Evolutionary conservation across 345 rosid genomes (phyloP), one percentile per base, ranked within the genome.

Genomic region (Citrus mangshanensis): DNA sequence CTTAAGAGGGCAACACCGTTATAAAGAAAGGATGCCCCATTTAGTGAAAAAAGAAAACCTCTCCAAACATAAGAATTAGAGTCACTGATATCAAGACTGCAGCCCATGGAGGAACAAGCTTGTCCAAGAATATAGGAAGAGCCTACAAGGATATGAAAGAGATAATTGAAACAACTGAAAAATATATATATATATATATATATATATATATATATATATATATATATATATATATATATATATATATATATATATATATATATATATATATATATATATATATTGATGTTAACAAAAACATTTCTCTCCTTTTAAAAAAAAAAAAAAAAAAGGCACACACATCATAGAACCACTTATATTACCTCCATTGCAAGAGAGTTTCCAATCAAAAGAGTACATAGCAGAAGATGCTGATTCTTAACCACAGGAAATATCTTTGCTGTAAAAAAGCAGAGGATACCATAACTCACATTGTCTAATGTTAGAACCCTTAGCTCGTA

Each of bases 351-450:
- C 73, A 42, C 51, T 13, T 49, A 24, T 22, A 21, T 79, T 83
- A 95, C 98, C 97, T 95, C 98, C 98, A 92, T 95, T 1, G 98
- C 97, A 86, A 95, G 74, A 71, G 97, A 88, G 89, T 95, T 95
- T 32, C 98, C 98, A 1, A 93, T 87, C 88, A 95, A 88, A 78
- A 95, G 95, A 9, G 98, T 95, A 76, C 98, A 95, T 9, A 95
- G 87, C 77, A 95, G 86, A 75, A 95, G 94, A 85, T 95, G 98
- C 77, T 93, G 98, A 87, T 93, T 95, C 85, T 93, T 93, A 59
- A 95, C 98, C 49, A 95, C 98, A 14, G 97, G 98, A 70, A 89
- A 91, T 82, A 95, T 93, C 77, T 95, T 95, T 21, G 91, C 98
- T 95, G 91, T 74, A 60, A 79, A 78, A 79, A 74, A 37, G 40